Evolutionary conservation across 2,329 filamentous ascomycete species (phyloP), one percentile per base, ranked within the genome.

Genomic region (Arthroderma uncinatum): DNA sequence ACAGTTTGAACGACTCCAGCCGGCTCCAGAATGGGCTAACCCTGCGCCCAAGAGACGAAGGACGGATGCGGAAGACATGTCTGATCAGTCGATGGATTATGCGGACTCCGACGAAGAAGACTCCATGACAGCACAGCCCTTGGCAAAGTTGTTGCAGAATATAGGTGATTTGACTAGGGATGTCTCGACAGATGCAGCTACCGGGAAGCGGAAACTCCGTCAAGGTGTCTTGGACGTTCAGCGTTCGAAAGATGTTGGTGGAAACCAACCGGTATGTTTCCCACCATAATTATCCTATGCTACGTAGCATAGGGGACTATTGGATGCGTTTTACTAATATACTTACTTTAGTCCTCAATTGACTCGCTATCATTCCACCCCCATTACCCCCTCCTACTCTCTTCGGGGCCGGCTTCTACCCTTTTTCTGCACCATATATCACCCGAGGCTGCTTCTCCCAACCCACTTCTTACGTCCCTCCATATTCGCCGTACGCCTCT

Each of bases 181-280:
- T 25, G 72, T 71, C 33, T 78, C 78, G 14, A 67, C 73, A 21
- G 76, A 74, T 19, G 73, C 73, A 3, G 65, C 74, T 19, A 70
- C 71, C 19, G 87, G 82, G 70, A 81, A 80, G 68, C 81, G 83
- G 65, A 89, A 86, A 67, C 78, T 97, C 59, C 84, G 88, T 55
- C 87, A 92, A 42, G 92, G 95, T 72, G 85, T 89, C 48, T 79
- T 98, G 63, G 87, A 94, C 69, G 95, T 98, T 61, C 89, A 95
- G 70, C 83, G 89, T 65, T 83, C 89, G 61, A 87, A 91, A 70
- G 90, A 96, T 69, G 86, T 97, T 62, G 82, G 87, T 23, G 84
- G 87, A 70, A 77, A 79, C 33, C 89, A 94, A 71, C 85, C 83
- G 53, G 80, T 80, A 73, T 39, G 23, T 23, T 21, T 25, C n/a